Base-by-base conservation (phyloP, 73 alveolate species). In the Urostyla sp. region DNA sequence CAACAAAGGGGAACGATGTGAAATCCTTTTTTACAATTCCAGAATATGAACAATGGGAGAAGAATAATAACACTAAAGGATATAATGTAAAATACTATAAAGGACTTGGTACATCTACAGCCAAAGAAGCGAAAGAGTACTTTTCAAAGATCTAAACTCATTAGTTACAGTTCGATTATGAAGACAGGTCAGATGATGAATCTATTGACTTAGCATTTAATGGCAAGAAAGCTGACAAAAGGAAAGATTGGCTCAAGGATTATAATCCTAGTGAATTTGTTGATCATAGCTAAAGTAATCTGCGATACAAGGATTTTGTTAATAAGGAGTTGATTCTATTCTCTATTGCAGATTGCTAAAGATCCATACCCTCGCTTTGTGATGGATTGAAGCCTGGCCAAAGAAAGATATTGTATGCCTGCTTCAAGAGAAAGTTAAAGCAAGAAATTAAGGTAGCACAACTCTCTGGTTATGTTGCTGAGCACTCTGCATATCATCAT, bases 381-480 rank as follows among this genome's bases (percentile, higher is more conserved):
- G 99, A 98, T 91, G 99, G 99, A 15, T 89, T 95, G 67, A 98
- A 98, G 75, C 99, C 99, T n/a, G 99, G 99, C 5, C 96, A 98
- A 79, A 91, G 99, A 61, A 98, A 98, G 88, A 97, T 98, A 43
- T 72, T 98, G 85, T 98, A 90, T 80, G 96, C 98, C n/a, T 96
- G 99, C 58, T 96, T 98, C 87, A 97, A 97, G 88, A 90, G 99
- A 59, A 96, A 94, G 81, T 92, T 98, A 45, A 95, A 95, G 54
- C 89, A 76, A 58, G 99, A 95, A 93, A 87, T 96, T 20, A 98
- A 98, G 85, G 99, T 98, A 0, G 99, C 99, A 2, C 96, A 98
- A 84, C 85, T 98, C 32, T 93, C 97, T 31, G 99, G 99, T 58
- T 98, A 97, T 77, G 99, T 98, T 32, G 98, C 99, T 37, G 99